phyloP scores from a whole-genome alignment of 2,329 filamentous ascomycete genomes.

The Colletotrichum acutatum region DNA sequence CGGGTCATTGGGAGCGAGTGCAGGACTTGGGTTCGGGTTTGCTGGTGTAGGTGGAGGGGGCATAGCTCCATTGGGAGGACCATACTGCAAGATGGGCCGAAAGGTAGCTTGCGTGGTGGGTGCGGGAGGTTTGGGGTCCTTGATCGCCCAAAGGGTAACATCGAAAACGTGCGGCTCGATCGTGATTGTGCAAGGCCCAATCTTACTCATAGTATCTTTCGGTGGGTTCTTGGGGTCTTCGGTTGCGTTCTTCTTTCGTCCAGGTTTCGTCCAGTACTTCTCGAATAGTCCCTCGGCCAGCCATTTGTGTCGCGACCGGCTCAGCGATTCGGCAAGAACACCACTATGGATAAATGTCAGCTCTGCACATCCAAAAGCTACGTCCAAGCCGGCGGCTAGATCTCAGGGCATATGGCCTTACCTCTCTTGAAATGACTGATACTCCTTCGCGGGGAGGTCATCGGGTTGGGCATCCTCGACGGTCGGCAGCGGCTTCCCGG shows the following conservation, averaged over 20 bases:
- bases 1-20: slow-evolving; percentile 33
- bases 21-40: slow-evolving; percentile 24
- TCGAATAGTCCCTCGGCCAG: slow-evolving; percentile 78
- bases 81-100: slow-evolving; percentile 73
- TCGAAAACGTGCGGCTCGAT: slow-evolving; percentile 86
- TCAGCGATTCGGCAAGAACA: slow-evolving; percentile 78
- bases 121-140: slow-evolving; percentile 65
- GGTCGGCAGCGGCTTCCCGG: slow-evolving; percentile 77
- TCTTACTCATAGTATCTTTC: slow-evolving; percentile 77
- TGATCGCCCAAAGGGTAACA: slow-evolving; percentile 78
- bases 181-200: slow-evolving; percentile 78
- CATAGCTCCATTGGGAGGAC: slow-evolving; percentile 71
- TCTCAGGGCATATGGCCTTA: slow-evolving; percentile 44
- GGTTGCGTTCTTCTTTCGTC: slow-evolving; percentile 73
- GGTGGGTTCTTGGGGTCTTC: slow-evolving; percentile 75
- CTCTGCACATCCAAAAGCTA: background rate
- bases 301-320: slow-evolving; percentile 80
- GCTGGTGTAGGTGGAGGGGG: slow-evolving; percentile 54
- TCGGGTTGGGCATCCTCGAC: slow-evolving; percentile 74
- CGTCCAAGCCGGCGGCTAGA: background rate
- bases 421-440: slow-evolving; percentile 80
- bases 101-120: slow-evolving; percentile 40
- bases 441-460: slow-evolving; percentile 72
- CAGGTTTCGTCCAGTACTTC: slow-evolving; percentile 81
- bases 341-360: slow-evolving; percentile 61